A percentile compares a stretch with the other conserved stretches of the same genome.
Conservation (phyloP, 1,139 yeast species). For the Scheffersomyces insectosa region DNA sequence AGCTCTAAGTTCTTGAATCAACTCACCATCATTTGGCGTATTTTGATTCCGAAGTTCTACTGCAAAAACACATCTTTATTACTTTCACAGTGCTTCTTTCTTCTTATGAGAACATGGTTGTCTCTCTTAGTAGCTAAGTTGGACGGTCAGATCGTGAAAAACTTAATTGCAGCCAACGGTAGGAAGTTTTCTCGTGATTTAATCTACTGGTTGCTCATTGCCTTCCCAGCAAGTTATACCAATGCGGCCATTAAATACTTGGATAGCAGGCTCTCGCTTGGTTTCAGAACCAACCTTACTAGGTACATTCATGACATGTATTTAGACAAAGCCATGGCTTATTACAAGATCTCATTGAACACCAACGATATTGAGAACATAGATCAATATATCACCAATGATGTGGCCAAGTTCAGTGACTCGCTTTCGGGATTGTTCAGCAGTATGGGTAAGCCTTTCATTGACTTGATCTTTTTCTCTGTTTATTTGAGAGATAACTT, state of each 20-base stretch:
- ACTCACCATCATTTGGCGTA: constrained; percentile 74
- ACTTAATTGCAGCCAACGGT: constrained; percentile 82
- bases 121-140: constrained; percentile 82
- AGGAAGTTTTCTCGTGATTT: constrained; percentile 74
- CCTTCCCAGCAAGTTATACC: constrained; percentile 91
- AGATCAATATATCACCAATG: constrained; percentile 84
- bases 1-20: constrained; percentile 74
- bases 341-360: constrained; percentile 69
- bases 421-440: constrained; percentile 84
- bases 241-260: constrained; percentile 86
- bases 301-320: constrained; percentile 91
- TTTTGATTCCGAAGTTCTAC: constrained; percentile 72
- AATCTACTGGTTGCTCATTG: constrained; percentile 83
- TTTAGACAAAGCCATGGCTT: constrained; percentile 76
- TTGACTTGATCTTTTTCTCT: constrained; percentile 85
- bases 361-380: constrained; percentile 45
- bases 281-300: constrained; percentile 80
- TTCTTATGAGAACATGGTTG: constrained; percentile 83
- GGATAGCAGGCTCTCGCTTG: constrained; percentile 74
- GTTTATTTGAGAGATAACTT: constrained; percentile 80
- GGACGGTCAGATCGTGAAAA: constrained; percentile 91
- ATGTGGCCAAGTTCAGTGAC: constrained; percentile 78
- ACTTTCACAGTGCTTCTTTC: constrained; percentile 70
- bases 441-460: constrained; percentile 86
- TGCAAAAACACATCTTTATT: constrained; percentile 70